Evolutionary conservation across 352 stramenopile genomes (phyloP), one percentile per base, ranked within the genome.

Genomic region (Phytophthora litchii): DNA sequence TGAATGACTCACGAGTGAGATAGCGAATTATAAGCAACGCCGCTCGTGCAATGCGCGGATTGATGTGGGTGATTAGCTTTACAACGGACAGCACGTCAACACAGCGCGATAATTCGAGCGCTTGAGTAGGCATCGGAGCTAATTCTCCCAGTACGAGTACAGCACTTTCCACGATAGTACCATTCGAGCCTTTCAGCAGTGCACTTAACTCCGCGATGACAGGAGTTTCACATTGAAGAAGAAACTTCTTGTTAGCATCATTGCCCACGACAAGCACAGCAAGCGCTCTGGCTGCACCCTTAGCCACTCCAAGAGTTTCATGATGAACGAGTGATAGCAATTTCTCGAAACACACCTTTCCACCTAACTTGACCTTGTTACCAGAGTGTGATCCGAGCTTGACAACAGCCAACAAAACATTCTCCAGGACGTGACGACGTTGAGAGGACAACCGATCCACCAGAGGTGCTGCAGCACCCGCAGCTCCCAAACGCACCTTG

Each of bases 311-410:
- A 3, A 91, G 47, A 29, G 86, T 72, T 6, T 86, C 76, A 47
- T 93, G 78, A 43, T 90, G 75, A 23, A 88, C 63, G 2, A 93
- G 70, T 9, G 72, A 27, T 0, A 93, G 53, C 8, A 93, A 49
- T 40, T 89, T 88, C 23, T 91, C 81, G 36, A 93, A 91, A 37
- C 78, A 86, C 9, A 91, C 63, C 13, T 87, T 89, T 3, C 73
- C 80, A 4, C 84, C 82, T 16, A 91, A 72, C 31, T 91, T 90
- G 45, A 91, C 80, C 49, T 91, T 89, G 60, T 93, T 93, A 13
- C 84, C 84, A 4, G 78, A 74, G 37, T 91, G 79, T 16, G 66
- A 83, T 3, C 81, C 84, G 3, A 93, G 72, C 50, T 91, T 91
- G 23, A 78, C 71, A 25, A 91, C 66, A 1, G 81, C 84, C 13